phyloP scores from a whole-genome alignment of 2,329 filamentous ascomycete species.

The Nemania sp. region DNA sequence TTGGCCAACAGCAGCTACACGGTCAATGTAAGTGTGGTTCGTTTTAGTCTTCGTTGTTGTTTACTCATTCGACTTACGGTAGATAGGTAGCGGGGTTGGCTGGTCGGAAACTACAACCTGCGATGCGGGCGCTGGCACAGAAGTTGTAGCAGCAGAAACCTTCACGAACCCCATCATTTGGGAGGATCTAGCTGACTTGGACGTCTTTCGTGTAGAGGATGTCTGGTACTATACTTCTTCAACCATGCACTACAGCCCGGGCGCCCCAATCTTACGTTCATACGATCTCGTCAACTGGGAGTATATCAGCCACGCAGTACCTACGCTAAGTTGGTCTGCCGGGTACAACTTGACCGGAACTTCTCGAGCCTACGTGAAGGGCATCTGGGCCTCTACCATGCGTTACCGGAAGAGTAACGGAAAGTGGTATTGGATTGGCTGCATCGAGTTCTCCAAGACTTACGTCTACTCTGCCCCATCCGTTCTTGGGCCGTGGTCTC shows the following conservation, averaged over 20 bases:
- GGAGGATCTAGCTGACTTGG: conserved; percentile 63
- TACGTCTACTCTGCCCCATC: conserved; percentile 64
- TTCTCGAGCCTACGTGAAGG: conserved; percentile 42
- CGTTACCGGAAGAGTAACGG: conserved; percentile 42
- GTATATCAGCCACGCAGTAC: conserved; percentile 53
- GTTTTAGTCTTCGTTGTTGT: background rate
- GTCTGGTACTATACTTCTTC: conserved; percentile 63
- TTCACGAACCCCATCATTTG: conserved; percentile 63
- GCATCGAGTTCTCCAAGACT: conserved; percentile 62
- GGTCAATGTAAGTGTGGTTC: background rate
- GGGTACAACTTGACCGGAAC: conserved; percentile 36
- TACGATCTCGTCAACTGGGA: conserved; percentile 63
- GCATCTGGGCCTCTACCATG: conserved; percentile 45
- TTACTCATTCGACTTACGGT: background rate
- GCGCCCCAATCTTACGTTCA: conserved; percentile 62
- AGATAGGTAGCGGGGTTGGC: background rate
- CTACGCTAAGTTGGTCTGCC: conserved; percentile 40
- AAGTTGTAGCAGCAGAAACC: background rate
- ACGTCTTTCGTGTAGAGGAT: conserved; percentile 57
- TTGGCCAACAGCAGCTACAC: background rate
- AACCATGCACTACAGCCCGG: conserved; percentile 63
- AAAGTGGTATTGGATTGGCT: conserved; percentile 61
- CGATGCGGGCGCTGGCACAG: background rate
- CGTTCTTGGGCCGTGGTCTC: conserved; percentile 59
- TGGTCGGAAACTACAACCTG: too few relatives aligned